Base-by-base conservation (phyloP, 495 filamentous ascomycete genomes). In the Oleoguttula mirabilis region DNA sequence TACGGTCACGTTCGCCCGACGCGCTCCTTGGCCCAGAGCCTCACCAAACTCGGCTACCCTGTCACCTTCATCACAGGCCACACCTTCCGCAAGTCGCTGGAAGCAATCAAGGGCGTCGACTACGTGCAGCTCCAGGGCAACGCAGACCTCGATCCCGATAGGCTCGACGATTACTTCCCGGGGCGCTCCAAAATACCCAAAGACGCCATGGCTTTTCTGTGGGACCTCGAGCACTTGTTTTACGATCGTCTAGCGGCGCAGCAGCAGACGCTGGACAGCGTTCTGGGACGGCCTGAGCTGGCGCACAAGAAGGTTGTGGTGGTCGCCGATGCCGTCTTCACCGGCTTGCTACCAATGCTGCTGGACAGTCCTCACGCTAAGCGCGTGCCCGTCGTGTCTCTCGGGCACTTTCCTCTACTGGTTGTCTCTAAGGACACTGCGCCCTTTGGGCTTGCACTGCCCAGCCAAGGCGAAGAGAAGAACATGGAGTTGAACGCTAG, bases 1-100 rank as follows among this genome's bases (percentile, higher is more conserved):
- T 40, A 40, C 21, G 37, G 37, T 16, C 37, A 40, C 16, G 21
- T 40, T 4, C 37, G 37, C 12, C 37, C 37, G 4, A 4, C 27
- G 10, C 22, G 27, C 22, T 21, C 37, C 11, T 27, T 40, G 3
- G 37, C 37, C 5, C 4, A 8, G 11, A 25, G 21, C 4, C 23
- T 40, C 17, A 21, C 10, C 37, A 27, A 28, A 25, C 5, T 40
- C 4, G 37, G 37, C 21, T 40, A 24, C 21, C 14, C 37, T 3
- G 27, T 40, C 20, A 40, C 37, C 11, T 27, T 40, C 21, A 8
- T 40, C 21, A n/a, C 20, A 3, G 21, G 7, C 4, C 20, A 15
- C 6, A 10, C 4, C 3, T 40, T 40, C 21, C 19, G 37, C 10
- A 23, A 15, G 21, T 4, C 20, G 3, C 11, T 40, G n/a, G 37